Evolutionary conservation across 2,329 filamentous ascomycete species (phyloP), one percentile per base, ranked within the genome.

Genomic region (Onygenales sp.): DNA sequence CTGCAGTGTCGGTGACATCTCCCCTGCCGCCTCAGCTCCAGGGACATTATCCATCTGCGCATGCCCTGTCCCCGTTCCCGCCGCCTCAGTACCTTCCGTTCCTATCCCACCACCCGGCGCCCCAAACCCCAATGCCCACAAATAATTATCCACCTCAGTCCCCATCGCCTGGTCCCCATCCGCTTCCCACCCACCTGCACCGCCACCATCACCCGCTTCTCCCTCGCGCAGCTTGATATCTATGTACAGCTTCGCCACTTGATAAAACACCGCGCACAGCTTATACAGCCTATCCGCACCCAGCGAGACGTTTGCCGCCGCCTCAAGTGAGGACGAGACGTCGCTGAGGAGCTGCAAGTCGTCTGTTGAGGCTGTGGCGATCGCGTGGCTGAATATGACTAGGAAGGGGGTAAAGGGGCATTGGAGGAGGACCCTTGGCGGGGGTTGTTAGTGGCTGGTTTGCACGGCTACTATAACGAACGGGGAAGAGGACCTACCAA

Each of bases 121-220:
- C 57, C 82, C 80, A 55, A 86, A 75, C 0, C 83, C 83, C 13
- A 86, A 72, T 21, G 83, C 82, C 59, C 74, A 80, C 1, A 86
- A 72, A 60, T 85, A 86, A 54, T 80, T 78, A 58, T 86, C 81
- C 56, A 86, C 84, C 59, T 83, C 79, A 54, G 80, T 74, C 1
- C 78, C 46, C 46, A 48, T 27, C 39, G 46, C 35, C 13, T 9
- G 14, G 21, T 27, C 21, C 39, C 46, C 46, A 38, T 48, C n/a
- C 39, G 46, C 33, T 38, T 14, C 14, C 35, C 6, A 48, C 3
- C 46, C 33, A 38, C 14, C 33, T 7, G 33, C 35, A 27, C 33
- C 33, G 21, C 35, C 46, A 31, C 35, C 36, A 39, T n/a, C 36
- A 1, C 36, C 33, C 7, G 33, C 71, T 38, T 73, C 68, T 49